Evolutionary conservation across 2,329 filamentous ascomycete genomes (phyloP), one percentile per base, ranked within the genome.

Genomic region (Ophiostoma novo-ulmi): DNA sequence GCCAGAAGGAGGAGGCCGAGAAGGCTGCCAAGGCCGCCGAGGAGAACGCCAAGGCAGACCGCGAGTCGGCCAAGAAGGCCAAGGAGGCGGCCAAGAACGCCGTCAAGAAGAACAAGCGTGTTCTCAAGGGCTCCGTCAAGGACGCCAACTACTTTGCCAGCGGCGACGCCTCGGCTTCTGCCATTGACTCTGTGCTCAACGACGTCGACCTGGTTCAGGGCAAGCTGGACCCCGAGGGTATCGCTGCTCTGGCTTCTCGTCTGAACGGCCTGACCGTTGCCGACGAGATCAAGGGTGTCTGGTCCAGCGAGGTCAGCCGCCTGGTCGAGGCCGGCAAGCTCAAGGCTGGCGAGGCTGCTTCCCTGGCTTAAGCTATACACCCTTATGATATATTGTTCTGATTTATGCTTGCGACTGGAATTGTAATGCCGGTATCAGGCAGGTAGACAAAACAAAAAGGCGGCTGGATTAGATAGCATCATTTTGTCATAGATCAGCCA

Each of bases 61-160:
- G 91, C 75, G 93, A 94, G 75, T 87, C 91, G 74, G 84, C 84
- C 77, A 99, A 98, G 88, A 99, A 99, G 87, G 90, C 91, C 73
- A 99, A 98, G 85, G 95, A 99, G 82, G 94, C 94, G 1, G 95
- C 95, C 71, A 99, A 99, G 89, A 97, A 93, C 78, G 95, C 95
- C 17, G 91, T 95, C 77, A 99, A 99, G 91, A 99, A 99, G 91
- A 99, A 99, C 88, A 97, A 97, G 88, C 93, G 95, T 85, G 91
- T 98, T 67, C 89, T 99, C 76, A 93, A 96, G 81, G 89, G 88
- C 73, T 93, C 92, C 75, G 91, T 94, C 82, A 99, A 99, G 87
- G 95, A 99, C 75, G 94, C 92, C 77, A 97, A 97, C 86, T 99
- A 99, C 88, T 97, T 99, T 80, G 83, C 83, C 26, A 83, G 86